Conservation (phyloP, 805 yeast species). For the Wickerhamiella domercqiae region DNA sequence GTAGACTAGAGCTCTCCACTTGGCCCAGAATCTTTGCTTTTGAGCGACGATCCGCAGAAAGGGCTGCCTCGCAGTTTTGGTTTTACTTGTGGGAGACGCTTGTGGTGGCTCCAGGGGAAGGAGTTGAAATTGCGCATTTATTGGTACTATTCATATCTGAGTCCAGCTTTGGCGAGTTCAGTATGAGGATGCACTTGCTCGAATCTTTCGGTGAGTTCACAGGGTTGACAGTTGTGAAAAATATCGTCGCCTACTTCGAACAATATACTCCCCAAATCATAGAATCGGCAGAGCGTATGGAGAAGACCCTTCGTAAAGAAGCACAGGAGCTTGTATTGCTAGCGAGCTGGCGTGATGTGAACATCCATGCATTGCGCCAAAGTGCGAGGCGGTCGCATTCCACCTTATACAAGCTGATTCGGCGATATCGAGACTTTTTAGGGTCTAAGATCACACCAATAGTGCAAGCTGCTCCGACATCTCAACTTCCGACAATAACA, state of each 20-base stretch:
- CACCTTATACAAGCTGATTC: slow-evolving; percentile 63
- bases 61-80: slow-evolving; percentile 70
- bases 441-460: slow-evolving; percentile 26
- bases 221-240: slow-evolving; percentile 21
- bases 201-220: slow-evolving; percentile 39
- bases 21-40: slow-evolving; percentile 60
- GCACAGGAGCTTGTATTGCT: slow-evolving; percentile 69
- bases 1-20: slow-evolving; percentile 68
- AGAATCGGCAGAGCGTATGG: slow-evolving; percentile 31
- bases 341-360: slow-evolving; percentile 96
- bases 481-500: background rate
- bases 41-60: slow-evolving; percentile 35
- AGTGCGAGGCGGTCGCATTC: slow-evolving; percentile 84
- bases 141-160: slow-evolving; percentile 63
- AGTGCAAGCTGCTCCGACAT: background rate
- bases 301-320: slow-evolving; percentile 54
- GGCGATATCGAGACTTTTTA: slow-evolving; percentile 60
- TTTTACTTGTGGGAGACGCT: slow-evolving; percentile 73
- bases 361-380: slow-evolving; percentile 82
- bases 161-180: slow-evolving; percentile 62
- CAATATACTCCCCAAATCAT: slow-evolving; percentile 45
- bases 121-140: slow-evolving; percentile 34
- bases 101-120: slow-evolving; percentile 26
- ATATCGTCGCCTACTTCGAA: slow-evolving; percentile 46
- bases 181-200: slow-evolving; percentile 41